phyloP scores from a whole-genome alignment of 2,329 filamentous ascomycete species.

The Annulohypoxylon truncatum region DNA sequence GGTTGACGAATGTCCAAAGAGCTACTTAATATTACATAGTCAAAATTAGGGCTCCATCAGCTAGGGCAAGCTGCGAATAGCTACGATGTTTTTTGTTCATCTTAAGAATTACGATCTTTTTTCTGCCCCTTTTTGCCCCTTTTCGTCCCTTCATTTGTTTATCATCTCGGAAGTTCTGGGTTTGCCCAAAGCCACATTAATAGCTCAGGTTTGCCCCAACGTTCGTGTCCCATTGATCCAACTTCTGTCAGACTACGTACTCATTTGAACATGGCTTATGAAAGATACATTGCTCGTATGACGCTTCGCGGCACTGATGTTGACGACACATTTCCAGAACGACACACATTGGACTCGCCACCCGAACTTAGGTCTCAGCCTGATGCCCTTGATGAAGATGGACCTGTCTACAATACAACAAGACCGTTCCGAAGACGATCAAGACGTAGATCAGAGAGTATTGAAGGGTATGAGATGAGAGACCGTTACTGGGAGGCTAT shows the following conservation, averaged over 20 bases:
- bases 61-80: constrained; percentile 30
- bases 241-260: neutral
- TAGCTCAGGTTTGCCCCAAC: neutral
- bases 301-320: constrained; percentile 20
- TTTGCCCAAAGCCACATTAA: constrained; percentile 16
- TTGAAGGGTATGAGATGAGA: constrained; percentile 41
- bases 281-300: constrained; percentile 33
- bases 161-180: constrained; percentile 4
- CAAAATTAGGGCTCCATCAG: constrained; percentile 30
- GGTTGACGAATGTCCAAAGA: constrained; percentile 20
- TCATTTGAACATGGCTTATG: constrained; percentile 29
- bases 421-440: constrained; percentile 15
- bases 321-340: constrained; percentile 38
- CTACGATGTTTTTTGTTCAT: constrained; percentile 13
- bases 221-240: neutral
- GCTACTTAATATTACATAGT: constrained; percentile 37
- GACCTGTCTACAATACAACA: neutral
- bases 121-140: neutral
- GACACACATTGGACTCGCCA: constrained; percentile 23
- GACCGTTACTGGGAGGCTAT: constrained; percentile 40
- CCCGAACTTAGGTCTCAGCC: constrained; percentile 3
- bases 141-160: neutral
- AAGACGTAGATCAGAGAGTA: constrained; percentile 33
- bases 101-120: constrained; percentile 21
- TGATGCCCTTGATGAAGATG: constrained; percentile 14